A percentile compares a stretch with the other conserved stretches of the same genome.
phyloP scores from a whole-genome alignment of 2,329 filamentous ascomycete species.

The Ophiostoma tasmaniense region DNA sequence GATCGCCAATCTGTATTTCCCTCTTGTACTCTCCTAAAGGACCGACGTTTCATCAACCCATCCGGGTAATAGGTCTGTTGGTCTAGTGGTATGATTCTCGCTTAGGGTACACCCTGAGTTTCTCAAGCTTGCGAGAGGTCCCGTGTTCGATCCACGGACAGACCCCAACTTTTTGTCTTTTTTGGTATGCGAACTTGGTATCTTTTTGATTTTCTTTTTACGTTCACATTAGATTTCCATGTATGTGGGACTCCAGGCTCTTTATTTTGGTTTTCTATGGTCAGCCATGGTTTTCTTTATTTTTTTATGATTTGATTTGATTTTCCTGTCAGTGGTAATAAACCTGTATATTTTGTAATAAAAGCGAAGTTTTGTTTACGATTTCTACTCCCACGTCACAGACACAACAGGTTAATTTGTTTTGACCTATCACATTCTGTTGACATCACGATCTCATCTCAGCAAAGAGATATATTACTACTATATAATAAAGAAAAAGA shows the following conservation, averaged over 20 bases:
- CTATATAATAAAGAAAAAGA: neutral
- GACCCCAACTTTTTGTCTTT: conserved; percentile 1
- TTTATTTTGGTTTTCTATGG: neutral
- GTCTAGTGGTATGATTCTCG: conserved; percentile 9
- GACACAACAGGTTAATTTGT: too few species aligned
- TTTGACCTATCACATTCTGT: too few species aligned
- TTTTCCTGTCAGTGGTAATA: neutral
- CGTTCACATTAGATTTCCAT: neutral
- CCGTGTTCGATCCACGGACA: conserved; percentile 10
- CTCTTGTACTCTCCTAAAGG: neutral
- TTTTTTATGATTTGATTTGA: neutral
- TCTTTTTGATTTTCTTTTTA: neutral
- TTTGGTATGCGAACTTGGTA: neutral
- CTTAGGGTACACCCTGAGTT: conserved; percentile 7
- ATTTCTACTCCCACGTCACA: too few species aligned
- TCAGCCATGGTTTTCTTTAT: neutral
- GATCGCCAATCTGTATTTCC: too few species aligned
- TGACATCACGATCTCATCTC: too few species aligned
- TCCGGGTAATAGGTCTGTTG: neutral
- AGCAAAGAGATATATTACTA: neutral
- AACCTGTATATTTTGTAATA: too few species aligned
- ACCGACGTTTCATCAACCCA: neutral
- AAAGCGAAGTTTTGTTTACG: too few species aligned
- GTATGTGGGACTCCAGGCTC: neutral
- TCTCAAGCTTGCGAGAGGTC: conserved; percentile 5